These are phyloP conservation scores for Aspergillus affinis DNA, from an alignment of 495 filamentous ascomycete genomes.

Conservation along the genomic window DNA sequence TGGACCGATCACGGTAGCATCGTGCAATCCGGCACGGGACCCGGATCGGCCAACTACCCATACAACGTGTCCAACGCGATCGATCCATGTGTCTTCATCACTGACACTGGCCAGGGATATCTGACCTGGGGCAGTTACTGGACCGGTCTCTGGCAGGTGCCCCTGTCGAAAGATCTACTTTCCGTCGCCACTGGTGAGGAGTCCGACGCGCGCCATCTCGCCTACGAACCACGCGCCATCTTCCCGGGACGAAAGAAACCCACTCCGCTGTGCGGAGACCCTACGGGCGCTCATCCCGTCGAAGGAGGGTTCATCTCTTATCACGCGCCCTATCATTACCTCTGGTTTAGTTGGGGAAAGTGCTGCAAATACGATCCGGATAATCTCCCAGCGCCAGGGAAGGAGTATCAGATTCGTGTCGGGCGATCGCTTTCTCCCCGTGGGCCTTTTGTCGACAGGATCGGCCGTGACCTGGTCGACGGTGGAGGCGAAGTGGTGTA, in stretches of 20 bases:
- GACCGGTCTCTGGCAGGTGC: conserved; percentile 66
- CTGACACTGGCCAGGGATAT: conserved; percentile 45
- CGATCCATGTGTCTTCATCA: conserved; percentile 60
- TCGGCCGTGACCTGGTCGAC: conserved; percentile 35
- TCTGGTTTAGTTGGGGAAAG: conserved; percentile 68
- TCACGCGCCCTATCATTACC: conserved; percentile 60
- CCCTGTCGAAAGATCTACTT: conserved; percentile 46
- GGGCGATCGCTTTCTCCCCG: conserved; percentile 35
- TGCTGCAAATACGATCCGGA: conserved; percentile 61
- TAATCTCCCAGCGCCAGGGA: conserved; percentile 50
- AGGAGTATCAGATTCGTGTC: conserved; percentile 55
- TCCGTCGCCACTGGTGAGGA: conserved; percentile 25
- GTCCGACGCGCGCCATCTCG: conserved; percentile 34
- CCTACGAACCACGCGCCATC: conserved; percentile 30
- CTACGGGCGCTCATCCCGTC: conserved; percentile 36
- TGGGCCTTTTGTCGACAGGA: conserved; percentile 44
- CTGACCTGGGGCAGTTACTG: conserved; percentile 74
- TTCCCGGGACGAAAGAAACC: conserved; percentile 24
- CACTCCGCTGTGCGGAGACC: conserved; percentile 33
- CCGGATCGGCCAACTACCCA: conserved; percentile 47
- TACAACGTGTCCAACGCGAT: conserved; percentile 67
- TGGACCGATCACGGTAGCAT: conserved; percentile 56
- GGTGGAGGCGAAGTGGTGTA: conserved; percentile 47
- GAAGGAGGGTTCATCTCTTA: conserved; percentile 57
- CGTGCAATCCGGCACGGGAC: conserved; percentile 38